Evolutionary conservation across 768 basidiomycete genomes (phyloP).

Genomic region (Hygrocybe coccinea): DNA sequence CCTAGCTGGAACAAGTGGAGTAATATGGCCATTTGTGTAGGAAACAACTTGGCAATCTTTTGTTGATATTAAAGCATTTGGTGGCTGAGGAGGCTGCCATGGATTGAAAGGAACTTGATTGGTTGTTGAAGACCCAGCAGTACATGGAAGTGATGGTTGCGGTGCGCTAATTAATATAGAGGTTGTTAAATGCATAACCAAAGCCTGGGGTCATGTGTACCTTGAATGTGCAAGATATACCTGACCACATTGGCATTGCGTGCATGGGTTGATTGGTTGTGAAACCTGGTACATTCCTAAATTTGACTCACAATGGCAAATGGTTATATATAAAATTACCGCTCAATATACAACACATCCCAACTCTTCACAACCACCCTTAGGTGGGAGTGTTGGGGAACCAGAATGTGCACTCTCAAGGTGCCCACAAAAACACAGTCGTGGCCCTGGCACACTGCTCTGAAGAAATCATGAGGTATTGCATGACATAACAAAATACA

Average conservation of each 20-base stretch:
- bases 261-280: not conserved
- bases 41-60: not conserved
- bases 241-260: not conserved
- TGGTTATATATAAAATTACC: not conserved
- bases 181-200: not conserved
- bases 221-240: not conserved
- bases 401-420: not conserved
- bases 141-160: not conserved
- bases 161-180: not conserved
- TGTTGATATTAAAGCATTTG: not conserved
- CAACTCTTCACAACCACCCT: not conserved
- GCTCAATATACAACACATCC: not conserved
- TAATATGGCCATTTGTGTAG: not conserved
- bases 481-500: not conserved
- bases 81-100: not conserved
- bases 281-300: not conserved
- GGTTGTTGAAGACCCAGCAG: not conserved
- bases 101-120: not conserved
- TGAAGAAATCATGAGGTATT: not conserved
- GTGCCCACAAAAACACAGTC: not conserved
- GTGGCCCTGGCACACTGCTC: not conserved
- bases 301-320: not conserved
- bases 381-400: not conserved
- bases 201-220: not conserved
- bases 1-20: not conserved